phyloP scores from a whole-genome alignment of 495 filamentous ascomycete genomes.

The Daldinia childiae region DNA sequence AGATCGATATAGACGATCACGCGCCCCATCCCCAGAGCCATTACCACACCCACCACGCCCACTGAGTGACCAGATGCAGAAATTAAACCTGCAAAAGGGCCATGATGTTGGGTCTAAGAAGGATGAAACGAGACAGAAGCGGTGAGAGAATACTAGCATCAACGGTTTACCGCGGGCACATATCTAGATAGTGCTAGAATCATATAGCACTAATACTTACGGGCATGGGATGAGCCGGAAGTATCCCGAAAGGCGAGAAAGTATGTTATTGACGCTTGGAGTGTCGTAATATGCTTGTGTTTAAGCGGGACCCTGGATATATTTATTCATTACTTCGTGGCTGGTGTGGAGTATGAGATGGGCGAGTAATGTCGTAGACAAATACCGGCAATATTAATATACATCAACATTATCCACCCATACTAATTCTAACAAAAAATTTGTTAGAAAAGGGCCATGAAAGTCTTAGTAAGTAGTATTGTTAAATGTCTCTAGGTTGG shows the following conservation, averaged over 20 bases:
- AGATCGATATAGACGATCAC: slow-evolving; percentile 26
- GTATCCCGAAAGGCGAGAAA: too few species aligned
- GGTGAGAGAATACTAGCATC: background rate
- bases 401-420: background rate
- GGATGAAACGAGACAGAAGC: background rate
- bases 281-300: too few species aligned
- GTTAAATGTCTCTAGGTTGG: background rate
- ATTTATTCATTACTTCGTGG: background rate
- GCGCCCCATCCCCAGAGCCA: slow-evolving; percentile 37
- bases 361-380: background rate
- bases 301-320: background rate
- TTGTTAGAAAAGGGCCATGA: background rate
- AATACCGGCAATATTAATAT: background rate
- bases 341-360: background rate
- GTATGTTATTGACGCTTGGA: too few species aligned
- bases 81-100: background rate
- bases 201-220: background rate
- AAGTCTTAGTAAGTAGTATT: background rate
- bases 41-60: slow-evolving; percentile 14
- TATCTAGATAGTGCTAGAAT: background rate
- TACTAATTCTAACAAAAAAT: background rate
- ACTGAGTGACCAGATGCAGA: background rate
- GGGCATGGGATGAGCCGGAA: background rate
- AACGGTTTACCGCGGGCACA: background rate
- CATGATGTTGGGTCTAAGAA: background rate